Evolutionary conservation across 495 filamentous ascomycete species (phyloP), one percentile per base, ranked within the genome.

Genomic region (Xylaria castorea): DNA sequence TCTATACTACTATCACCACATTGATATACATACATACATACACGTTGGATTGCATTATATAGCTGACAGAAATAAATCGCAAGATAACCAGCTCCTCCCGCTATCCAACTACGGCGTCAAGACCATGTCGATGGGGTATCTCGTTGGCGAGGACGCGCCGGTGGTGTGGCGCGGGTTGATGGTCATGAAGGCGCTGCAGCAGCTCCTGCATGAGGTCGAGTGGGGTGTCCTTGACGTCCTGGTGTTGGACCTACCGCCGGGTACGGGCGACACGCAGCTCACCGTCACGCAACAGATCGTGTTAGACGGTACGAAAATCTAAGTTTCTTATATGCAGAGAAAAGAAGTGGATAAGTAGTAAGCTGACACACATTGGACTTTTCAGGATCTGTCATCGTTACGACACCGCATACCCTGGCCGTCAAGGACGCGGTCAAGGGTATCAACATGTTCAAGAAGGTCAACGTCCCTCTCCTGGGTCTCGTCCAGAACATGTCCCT

Each of bases 51-150:
- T 1, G 9, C 50, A 25, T 53, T 2, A 12, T 70, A 27, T 72
- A 32, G 68, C 57, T 36, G 18, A 25, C 25, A 16, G 9, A 22
- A 65, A 58, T 58, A 7, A 57, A 22, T 38, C 58, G 2, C 77
- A 92, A 67, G 91, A 91, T 71, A 92, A 97, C 80, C 92, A 92
- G 74, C 86, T 99, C 9, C 67, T 98, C 30, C 97, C 97, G 0
- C 82, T 98, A 32, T 92, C 91, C n/a, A 97, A 96, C 78, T 98
- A 98, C 83, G 97, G 95, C 68, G 87, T 99, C 71, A 95, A 97
- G 81, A 95, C 92, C 51, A 98, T 98, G 96, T 97, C 94, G 3
- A 97, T 99, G 92, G 97, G 97, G 60, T 98, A 97, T 76, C 88
- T 98, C 14, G 89, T 97, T 18, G 88, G 89, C 71, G 91, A 92